Evolutionary conservation across 306 rosid species (phyloP), one percentile per base, ranked within the genome.

Genomic region (Quercus gilva): DNA sequence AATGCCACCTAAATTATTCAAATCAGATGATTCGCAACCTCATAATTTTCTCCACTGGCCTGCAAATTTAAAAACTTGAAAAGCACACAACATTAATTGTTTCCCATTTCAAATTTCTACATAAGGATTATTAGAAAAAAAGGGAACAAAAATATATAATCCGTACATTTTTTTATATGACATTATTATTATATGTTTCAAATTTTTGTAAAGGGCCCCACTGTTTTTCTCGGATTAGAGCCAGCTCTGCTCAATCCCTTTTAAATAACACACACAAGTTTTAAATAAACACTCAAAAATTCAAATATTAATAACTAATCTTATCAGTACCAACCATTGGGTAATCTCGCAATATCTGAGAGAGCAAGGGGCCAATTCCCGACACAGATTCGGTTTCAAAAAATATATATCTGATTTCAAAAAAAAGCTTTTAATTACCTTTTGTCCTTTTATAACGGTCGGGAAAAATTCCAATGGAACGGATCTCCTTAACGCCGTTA

Each of bases 401-500:
- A 33, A 7, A 12, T 0, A 49, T 49, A 3, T 2, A 49, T 12
- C 17, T 49, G 53, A 0, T 61, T 82, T 82, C 76, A 84, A 84
- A 15, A 19, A 41, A 2, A 41, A 41, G 12, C 17, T 25, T 49
- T 76, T 58, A 7, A 74, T 45, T 43, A 56, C 76, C 19, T 26
- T 84, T 86, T 79, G 86, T 84, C 91, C 69, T 35, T 84, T 84
- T 80, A 74, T 85, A 92, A 92, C 97, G 94, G 97, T 92, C 96
- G 85, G 81, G 80, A 79, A 82, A 79, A 79, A 78, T 56, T 67
- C 65, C 69, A 6, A 76, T 71, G 15, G 20, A 89, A 85, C 89
- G 88, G 83, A 77, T 70, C 37, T 61, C 31, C 6, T 35, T 53
- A 73, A 89, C 94, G 94, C 70, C 94, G 96, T 89, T 82, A 83